A percentile compares a stretch with the other conserved stretches of the same genome.
Conservation (phyloP, 2,329 filamentous ascomycete species). For the Ophiostoma australiae region DNA sequence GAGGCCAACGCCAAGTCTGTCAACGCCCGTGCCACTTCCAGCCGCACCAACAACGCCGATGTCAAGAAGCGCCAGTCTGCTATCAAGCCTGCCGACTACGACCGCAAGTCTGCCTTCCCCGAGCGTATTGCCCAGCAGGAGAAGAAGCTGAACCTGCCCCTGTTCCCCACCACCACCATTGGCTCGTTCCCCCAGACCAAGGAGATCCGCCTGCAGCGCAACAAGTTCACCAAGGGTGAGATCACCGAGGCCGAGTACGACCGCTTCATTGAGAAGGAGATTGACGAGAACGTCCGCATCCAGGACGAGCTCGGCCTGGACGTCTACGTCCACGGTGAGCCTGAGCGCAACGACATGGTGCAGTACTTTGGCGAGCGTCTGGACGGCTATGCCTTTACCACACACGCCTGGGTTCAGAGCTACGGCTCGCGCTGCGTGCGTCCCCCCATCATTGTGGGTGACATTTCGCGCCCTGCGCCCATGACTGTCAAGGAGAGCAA, state of each 20-base stretch:
- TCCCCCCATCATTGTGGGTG: constrained; percentile 96
- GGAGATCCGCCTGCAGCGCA: constrained; percentile 93
- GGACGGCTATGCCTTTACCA: constrained; percentile 96
- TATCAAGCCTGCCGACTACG: constrained; percentile 78
- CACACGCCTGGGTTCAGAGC: constrained; percentile 94
- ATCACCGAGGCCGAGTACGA: constrained; percentile 91
- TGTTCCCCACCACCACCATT: constrained; percentile 99
- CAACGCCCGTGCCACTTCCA: constrained; percentile 83
- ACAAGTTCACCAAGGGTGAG: constrained; percentile 98
- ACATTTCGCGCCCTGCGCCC: constrained; percentile 90
- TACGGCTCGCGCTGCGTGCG: constrained; percentile 98
- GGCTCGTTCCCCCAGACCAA: constrained; percentile 99
- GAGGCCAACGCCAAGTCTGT: constrained; percentile 96
- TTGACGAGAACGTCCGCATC: constrained; percentile 87
- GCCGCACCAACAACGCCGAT: constrained; percentile 91
- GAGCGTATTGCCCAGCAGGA: constrained; percentile 81
- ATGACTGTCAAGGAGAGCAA: constrained; percentile 99
- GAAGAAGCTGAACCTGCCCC: constrained; percentile 84
- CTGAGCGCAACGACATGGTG: constrained; percentile 99
- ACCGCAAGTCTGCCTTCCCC: constrained; percentile 87
- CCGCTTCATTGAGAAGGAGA: constrained; percentile 99
- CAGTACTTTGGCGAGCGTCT: constrained; percentile 99
- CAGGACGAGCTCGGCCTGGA: constrained; percentile 98
- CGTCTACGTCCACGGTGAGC: constrained; percentile 97
- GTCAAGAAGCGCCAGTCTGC: constrained; percentile 95